Evolutionary conservation across 768 basidiomycete genomes (phyloP).

Genomic region (Phallus indusiatus): DNA sequence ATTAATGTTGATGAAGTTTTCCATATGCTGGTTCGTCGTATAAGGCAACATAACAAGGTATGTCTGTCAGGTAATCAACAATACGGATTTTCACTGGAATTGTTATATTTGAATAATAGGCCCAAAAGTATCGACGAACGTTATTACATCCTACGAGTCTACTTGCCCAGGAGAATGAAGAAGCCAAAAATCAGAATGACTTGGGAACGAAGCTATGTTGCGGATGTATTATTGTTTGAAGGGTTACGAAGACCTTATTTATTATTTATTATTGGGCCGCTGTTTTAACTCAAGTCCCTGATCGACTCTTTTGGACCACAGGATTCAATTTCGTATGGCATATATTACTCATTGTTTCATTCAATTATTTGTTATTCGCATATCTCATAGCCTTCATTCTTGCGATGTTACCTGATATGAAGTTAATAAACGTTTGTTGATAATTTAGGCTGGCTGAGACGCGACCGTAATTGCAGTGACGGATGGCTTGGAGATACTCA

Average conservation of each 20-base stretch:
- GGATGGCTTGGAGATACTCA: too few relatives aligned
- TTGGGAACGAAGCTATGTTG: not conserved
- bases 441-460: too few relatives aligned
- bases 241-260: not conserved
- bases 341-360: too few relatives aligned
- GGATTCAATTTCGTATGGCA: too few relatives aligned
- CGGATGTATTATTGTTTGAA: not conserved
- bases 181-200: not conserved
- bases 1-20: constrained; percentile 38
- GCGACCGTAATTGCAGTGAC: too few relatives aligned
- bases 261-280: not conserved
- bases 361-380: not conserved
- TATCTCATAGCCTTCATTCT: too few relatives aligned
- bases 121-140: not conserved
- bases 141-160: not conserved
- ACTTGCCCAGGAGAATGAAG: not conserved
- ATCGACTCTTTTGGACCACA: too few relatives aligned
- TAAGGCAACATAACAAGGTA: constrained; percentile 31
- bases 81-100: not conserved
- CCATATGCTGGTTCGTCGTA: constrained; percentile 28
- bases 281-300: too few relatives aligned
- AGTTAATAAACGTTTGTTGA: too few relatives aligned
- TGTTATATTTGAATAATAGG: not conserved
- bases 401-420: too few relatives aligned
- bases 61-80: constrained; percentile 7